Base-by-base conservation (phyloP, 1,284 basidiomycete species). In the Phylloporus sp. region DNA sequence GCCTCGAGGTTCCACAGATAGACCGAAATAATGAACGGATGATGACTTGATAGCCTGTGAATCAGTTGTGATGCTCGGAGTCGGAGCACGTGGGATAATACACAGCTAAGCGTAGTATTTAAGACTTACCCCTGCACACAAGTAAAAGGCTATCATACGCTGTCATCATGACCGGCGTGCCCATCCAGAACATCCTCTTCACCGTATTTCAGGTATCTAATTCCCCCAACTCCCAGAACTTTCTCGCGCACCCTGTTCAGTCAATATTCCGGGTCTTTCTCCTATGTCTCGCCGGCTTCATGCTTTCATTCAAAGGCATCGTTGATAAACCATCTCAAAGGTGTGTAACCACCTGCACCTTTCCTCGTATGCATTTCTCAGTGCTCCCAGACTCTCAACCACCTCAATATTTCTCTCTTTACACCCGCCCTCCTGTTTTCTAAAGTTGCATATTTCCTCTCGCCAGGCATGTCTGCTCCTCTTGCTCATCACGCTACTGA, bases 401-500 rank as follows among this genome's bases (percentile, higher is more conserved):
- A 87, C 45, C 82, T 95, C 64, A 95, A 96, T 77, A 88, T 98
- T 35, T 94, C 93, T 1, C 87, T 98, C 47, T 97, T 98, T 82
- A 98, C 96, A 0, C 96, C 96, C 0, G 93, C 94, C 0, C 88
- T 98, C 25, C 85, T 98, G 35, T 98, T 98, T 81, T 95, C 94
- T 47, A 98, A 98, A 84, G 96, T 97, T 29, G 93, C 95, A 0
- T 94, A 94, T 80, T 92, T 89, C 79, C 80, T 93, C 32, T 88
- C 90, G 0, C 91, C 91, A 77, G 87, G 91, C 86, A 73, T 39
- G 85, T 74, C 25, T 37, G 7, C 39, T 8, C 8, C 29, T 56
- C 45, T 23, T 2, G 45, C 5, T 6, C 41, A 1, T 14, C 25
- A 10, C 60, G 65, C 29, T 29, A 17, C 66, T 75, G n/a, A 66